Percentiles rank a stretch among this genome's conserved stretches.
These are phyloP conservation scores for Skeletonema tropicum DNA, from an alignment of 108 stramenopile genomes.

Conservation along the genomic window DNA sequence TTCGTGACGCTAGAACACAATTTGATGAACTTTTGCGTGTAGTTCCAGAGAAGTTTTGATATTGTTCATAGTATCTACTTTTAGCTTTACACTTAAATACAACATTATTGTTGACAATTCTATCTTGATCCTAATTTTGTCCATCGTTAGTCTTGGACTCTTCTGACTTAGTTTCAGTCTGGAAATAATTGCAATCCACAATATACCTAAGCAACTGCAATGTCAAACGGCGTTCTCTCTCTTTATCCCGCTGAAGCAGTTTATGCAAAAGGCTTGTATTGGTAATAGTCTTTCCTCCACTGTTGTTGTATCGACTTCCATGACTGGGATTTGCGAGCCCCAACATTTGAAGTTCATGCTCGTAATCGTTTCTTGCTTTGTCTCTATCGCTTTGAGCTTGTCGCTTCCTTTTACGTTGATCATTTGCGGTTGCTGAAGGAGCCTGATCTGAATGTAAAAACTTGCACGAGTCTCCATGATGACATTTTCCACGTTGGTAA, in stretches of 20 bases:
- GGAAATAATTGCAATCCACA: constrained; percentile 74
- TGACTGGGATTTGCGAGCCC: constrained; percentile 35
- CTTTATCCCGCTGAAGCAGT: constrained; percentile 71
- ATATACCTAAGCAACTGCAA: constrained; percentile 80
- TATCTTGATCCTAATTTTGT: background rate
- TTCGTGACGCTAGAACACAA: constrained; percentile 48
- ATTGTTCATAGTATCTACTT: background rate
- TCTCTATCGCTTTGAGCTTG: constrained; percentile 44
- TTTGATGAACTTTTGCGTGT: constrained; percentile 62
- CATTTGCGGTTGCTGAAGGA: background rate
- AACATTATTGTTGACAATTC: background rate
- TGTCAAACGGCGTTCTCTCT: constrained; percentile 70
- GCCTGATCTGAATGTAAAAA: constrained; percentile 37
- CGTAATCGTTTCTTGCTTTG: constrained; percentile 26
- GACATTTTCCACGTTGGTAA: constrained; percentile 46
- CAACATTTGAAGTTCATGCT: constrained; percentile 36
- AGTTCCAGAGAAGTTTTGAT: constrained; percentile 34
- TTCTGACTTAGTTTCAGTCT: constrained; percentile 5
- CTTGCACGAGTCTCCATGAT: constrained; percentile 50
- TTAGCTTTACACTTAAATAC: background rate
- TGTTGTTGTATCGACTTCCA: constrained; percentile 8
- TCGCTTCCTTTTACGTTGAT: constrained; percentile 14
- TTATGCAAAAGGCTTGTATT: constrained; percentile 64
- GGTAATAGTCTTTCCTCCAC: constrained; percentile 22
- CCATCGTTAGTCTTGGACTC: background rate